A percentile compares a stretch with the other conserved stretches of the same genome.
Evolutionary conservation across 345 rosid genomes (phyloP).

Genomic region (Hypericum androsaemum): DNA sequence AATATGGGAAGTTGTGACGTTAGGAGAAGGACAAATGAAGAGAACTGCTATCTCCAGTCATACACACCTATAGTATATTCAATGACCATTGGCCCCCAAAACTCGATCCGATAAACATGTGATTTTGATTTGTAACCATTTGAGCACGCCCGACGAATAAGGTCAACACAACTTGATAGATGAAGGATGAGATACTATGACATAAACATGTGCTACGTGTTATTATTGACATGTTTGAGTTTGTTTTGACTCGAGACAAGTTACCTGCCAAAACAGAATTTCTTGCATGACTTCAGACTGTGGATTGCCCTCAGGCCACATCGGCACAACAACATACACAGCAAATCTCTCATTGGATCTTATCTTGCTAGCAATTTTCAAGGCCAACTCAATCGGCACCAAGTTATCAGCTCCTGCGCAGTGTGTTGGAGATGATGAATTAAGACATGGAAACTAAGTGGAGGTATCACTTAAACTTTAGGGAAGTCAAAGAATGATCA

Average conservation of each 20-base stretch:
- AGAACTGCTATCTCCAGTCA: neutral
- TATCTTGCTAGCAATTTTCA: conserved; percentile 84
- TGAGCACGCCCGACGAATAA: too few species aligned
- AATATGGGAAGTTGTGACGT: conserved; percentile 12
- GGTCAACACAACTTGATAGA: too few species aligned
- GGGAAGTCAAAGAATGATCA: too few species aligned
- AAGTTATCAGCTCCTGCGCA: conserved; percentile 88
- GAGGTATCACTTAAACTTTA: neutral
- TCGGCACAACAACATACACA: conserved; percentile 72
- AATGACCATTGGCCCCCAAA: too few species aligned
- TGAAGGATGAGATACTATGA: too few species aligned
- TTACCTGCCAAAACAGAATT: conserved; percentile 96
- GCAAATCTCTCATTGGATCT: conserved; percentile 83
- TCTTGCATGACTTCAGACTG: conserved; percentile 68
- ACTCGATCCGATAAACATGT: too few species aligned
- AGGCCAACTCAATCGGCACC: conserved; percentile 90
- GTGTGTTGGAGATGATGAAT: neutral
- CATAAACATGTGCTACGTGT: too few species aligned
- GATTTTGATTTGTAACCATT: too few species aligned
- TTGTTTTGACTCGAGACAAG: neutral
- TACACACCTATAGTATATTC: too few species aligned
- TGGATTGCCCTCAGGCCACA: conserved; percentile 99
- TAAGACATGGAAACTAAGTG: neutral
- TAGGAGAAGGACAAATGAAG: neutral
- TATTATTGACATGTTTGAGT: too few species aligned